Percentiles rank a stretch among this genome's conserved stretches.
Conservation (phyloP, 352 stramenopile species). For the Phytophthora pisi region DNA sequence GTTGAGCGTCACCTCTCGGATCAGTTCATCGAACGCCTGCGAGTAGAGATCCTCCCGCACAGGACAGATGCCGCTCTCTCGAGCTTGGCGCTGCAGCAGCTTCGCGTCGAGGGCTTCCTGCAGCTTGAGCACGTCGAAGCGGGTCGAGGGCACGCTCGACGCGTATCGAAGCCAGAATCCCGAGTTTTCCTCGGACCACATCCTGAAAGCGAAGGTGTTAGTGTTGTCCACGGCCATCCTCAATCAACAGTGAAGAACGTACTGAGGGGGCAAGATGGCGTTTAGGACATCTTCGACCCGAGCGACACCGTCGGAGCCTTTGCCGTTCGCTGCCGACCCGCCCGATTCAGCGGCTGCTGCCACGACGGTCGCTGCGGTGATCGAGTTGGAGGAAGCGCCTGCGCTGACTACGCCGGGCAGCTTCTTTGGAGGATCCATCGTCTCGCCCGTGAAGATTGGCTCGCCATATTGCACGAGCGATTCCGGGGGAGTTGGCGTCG, state of each 20-base stretch:
- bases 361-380: constrained; percentile 23
- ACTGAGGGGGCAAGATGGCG: constrained; percentile 78
- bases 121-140: constrained; percentile 94
- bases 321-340: constrained; percentile 21
- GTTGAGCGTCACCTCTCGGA: constrained; percentile 93
- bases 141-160: constrained; percentile 88
- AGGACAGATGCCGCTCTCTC: constrained; percentile 92
- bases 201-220: constrained; percentile 41
- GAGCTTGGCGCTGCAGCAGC: constrained; percentile 89
- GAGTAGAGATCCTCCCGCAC: constrained; percentile 94
- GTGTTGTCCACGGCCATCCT: not conserved
- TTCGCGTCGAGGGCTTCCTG: constrained; percentile 90
- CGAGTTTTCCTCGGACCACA: constrained; percentile 81
- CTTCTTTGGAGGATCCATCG: constrained; percentile 63
- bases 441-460: constrained; percentile 91
- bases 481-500: constrained; percentile 74
- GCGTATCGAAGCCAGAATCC: constrained; percentile 93
- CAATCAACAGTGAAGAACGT: constrained; percentile 6
- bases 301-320: constrained; percentile 51
- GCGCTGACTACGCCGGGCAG: constrained; percentile 20
- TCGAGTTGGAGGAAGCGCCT: constrained; percentile 27
- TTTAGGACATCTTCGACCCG: constrained; percentile 83
- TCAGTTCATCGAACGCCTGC: constrained; percentile 94
- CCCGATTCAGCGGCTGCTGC: constrained; percentile 29
- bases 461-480: constrained; percentile 90